These are phyloP conservation scores for Seiridium unicorne DNA, from an alignment of 2,329 filamentous ascomycete genomes.

Conservation along the genomic window DNA sequence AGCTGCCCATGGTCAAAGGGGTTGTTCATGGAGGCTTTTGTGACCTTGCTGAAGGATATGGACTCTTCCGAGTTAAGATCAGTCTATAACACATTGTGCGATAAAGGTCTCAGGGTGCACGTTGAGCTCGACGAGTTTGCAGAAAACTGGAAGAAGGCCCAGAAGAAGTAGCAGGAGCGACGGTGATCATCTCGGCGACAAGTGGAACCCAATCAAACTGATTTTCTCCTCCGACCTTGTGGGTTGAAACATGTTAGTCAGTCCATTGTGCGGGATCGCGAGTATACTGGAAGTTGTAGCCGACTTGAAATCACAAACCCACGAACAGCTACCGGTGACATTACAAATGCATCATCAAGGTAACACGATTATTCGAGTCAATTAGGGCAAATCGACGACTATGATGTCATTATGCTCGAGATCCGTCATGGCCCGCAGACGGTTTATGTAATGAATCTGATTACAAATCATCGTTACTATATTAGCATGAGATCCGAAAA, in stretches of 20 bases:
- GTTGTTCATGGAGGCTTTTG: slow-evolving; percentile 52
- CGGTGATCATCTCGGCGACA: not conserved
- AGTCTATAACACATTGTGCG: slow-evolving; percentile 44
- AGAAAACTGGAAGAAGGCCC: slow-evolving; percentile 27
- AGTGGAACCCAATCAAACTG: not conserved
- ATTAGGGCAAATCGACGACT: too few relatives aligned
- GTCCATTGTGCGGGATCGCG: too few relatives aligned
- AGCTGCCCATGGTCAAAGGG: slow-evolving; percentile 41
- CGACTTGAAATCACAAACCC: too few relatives aligned
- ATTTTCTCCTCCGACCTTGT: too few relatives aligned
- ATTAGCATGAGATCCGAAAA: too few relatives aligned
- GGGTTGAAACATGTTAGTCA: too few relatives aligned
- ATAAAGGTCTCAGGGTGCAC: slow-evolving; percentile 49
- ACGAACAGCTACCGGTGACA: too few relatives aligned
- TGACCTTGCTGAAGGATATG: slow-evolving; percentile 41
- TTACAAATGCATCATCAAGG: too few relatives aligned
- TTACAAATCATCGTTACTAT: not conserved
- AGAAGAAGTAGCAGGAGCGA: slow-evolving; percentile 8
- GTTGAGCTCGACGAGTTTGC: slow-evolving; percentile 51
- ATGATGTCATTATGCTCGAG: not conserved
- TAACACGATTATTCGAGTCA: too few relatives aligned
- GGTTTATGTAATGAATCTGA: not conserved
- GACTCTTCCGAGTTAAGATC: slow-evolving; percentile 46
- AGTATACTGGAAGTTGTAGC: too few relatives aligned
- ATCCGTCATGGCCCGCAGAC: not conserved